phyloP scores from a whole-genome alignment of 1,284 basidiomycete species.

The Sutorius eximius region DNA sequence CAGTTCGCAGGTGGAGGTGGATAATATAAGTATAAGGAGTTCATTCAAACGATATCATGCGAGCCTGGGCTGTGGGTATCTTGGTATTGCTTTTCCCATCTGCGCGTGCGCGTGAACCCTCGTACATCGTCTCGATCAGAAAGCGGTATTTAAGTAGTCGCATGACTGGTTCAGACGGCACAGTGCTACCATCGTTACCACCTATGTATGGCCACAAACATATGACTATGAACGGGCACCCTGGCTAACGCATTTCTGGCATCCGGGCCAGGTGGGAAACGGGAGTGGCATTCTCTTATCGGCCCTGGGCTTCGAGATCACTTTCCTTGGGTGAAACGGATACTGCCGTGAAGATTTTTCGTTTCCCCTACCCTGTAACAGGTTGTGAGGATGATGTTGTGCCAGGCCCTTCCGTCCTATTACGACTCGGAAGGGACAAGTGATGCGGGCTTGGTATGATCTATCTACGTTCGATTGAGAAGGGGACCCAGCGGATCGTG shows the following conservation, averaged over 20 bases:
- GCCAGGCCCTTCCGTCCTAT: neutral
- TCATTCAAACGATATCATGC: neutral
- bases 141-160: neutral
- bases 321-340: constrained; percentile 3
- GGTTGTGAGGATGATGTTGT: neutral
- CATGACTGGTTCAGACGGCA: constrained; percentile 1
- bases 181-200: constrained; percentile 1
- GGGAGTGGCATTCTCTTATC: constrained; percentile 1
- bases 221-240: too few relatives aligned
- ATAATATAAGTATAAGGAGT: neutral
- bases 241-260: neutral
- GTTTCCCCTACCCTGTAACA: neutral
- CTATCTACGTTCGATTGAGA: constrained; percentile 4
- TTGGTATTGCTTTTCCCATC: neutral
- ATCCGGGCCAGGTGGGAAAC: neutral
- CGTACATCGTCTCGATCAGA: neutral
- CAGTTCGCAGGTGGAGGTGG: too few relatives aligned
- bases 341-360: constrained; percentile 5
- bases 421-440: neutral
- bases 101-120: neutral
- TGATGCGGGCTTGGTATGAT: constrained; percentile 7
- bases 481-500: neutral
- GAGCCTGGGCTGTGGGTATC: neutral
- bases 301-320: neutral
- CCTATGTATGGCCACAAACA: neutral